Base-by-base conservation (phyloP, 192 early-diverging fungal genomes). In the Podila verticillata region DNA sequence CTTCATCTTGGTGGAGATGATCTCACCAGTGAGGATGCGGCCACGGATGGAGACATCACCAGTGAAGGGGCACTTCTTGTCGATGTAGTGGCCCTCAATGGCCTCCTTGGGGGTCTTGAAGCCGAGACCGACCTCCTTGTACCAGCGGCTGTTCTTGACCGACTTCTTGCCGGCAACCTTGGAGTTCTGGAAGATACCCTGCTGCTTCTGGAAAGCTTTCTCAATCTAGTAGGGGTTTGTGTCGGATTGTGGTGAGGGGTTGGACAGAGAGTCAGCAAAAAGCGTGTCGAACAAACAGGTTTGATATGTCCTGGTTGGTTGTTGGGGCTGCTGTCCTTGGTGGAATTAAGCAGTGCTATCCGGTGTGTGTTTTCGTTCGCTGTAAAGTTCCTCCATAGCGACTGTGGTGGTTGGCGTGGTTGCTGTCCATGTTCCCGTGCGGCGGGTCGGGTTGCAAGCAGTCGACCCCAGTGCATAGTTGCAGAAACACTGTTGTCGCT, bases 11-110 rank as follows among this genome's bases (percentile, higher is more conserved):
- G 87, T 93, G 75, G 95, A 96, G 70, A 89, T 83, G 66, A 99
- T 95, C 68, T 92, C 90, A 82, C 98, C 98, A 61, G 91, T 93
- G 63, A 99, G 86, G 86, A 99, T 98, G 84, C 97, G 94, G 74
- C 98, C 98, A 87, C 97, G 96, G 88, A 99, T 98, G 84, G 92
- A 93, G 81, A 96, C 95, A 85, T 94, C 90, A 83, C 93, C 91
- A 79, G 95, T 95, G 95, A 97, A 99, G 72, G 98, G 98, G 91
- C 98, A 99, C 94, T 99, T 99, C 92, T 97, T 99, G 92, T 99
- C 98, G 68, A 99, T 95, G 92, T 99, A 99, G 88, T 88, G 91
- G 73, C 98, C 98, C 83, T 93, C 92, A 85, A 97, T 95, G 80
- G 97, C 98, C 84, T 96, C 95, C 85, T 93, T 93, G 81, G 98